Conservation (phyloP, 345 rosid species). For the Gossypium longicalyx region DNA sequence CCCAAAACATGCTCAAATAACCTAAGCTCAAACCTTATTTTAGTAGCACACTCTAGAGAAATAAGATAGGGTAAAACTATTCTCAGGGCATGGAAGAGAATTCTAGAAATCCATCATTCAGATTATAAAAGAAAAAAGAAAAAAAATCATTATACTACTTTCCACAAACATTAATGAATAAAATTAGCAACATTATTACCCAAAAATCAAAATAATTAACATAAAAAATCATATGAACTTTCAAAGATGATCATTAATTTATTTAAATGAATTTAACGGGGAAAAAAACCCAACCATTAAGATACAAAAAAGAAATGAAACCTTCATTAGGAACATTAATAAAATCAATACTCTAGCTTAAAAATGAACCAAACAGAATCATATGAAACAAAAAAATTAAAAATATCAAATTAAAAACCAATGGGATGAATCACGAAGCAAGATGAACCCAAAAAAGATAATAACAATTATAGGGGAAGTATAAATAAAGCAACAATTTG, state of each 20-base stretch:
- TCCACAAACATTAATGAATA: no score
- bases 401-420: slow-evolving; percentile 10
- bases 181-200: no score
- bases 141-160: no score
- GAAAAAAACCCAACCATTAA: not conserved
- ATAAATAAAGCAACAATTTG: no score
- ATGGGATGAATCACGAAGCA: slow-evolving; percentile 23
- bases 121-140: no score
- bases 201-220: no score
- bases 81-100: no score
- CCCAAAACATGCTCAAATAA: no score
- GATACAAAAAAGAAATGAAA: slow-evolving; percentile 22
- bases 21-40: no score
- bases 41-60: no score
- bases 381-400: not conserved
- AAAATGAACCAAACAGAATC: slow-evolving; percentile 12
- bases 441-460: slow-evolving; percentile 21
- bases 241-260: not conserved
- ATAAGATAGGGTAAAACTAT: no score
- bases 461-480: slow-evolving; percentile 24
- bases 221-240: not conserved
- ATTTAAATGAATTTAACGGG: not conserved
- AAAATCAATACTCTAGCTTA: slow-evolving; percentile 15
- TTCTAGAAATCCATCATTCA: no score
- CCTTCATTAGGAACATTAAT: slow-evolving; percentile 19